phyloP scores from a whole-genome alignment of 2,329 filamentous ascomycete genomes.

The Exophiala oligosperma region DNA sequence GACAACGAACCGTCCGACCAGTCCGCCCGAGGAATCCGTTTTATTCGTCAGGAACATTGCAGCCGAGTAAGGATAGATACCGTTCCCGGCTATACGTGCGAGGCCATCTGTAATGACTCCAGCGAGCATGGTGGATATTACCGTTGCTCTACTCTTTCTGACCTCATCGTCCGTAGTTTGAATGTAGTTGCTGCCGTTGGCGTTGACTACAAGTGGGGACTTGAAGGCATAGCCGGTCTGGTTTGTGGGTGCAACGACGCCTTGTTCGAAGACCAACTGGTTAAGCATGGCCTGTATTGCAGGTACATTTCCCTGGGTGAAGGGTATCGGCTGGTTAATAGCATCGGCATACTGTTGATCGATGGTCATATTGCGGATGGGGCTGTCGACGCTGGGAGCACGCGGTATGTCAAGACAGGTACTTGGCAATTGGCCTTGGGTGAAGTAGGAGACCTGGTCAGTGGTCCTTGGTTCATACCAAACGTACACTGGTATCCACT shows the following conservation, averaged over 20 bases:
- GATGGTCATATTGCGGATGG: slow-evolving; percentile 17
- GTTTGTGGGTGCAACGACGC: slow-evolving; percentile 1
- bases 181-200: background rate
- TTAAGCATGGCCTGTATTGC: slow-evolving; percentile 16
- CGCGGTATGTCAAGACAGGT: slow-evolving; percentile 13
- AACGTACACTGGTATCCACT: slow-evolving; percentile 22
- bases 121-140: slow-evolving; percentile 19
- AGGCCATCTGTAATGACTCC: slow-evolving; percentile 20
- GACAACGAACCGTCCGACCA: slow-evolving; percentile 18
- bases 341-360: slow-evolving; percentile 16
- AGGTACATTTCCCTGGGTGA: slow-evolving; percentile 1
- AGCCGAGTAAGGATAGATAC: slow-evolving; percentile 19
- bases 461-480: slow-evolving; percentile 16
- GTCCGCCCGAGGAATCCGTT: slow-evolving; percentile 7
- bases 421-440: slow-evolving; percentile 4
- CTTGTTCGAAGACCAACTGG: slow-evolving; percentile 1
- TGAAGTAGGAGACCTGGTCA: slow-evolving; percentile 16
- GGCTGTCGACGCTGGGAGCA: background rate
- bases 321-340: slow-evolving; percentile 21
- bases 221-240: slow-evolving; percentile 15
- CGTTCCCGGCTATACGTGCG: slow-evolving; percentile 20
- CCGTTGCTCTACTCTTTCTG: slow-evolving; percentile 9
- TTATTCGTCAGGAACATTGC: slow-evolving; percentile 22
- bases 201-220: slow-evolving; percentile 10
- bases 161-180: slow-evolving; percentile 10